Conservation (phyloP, 2,329 filamentous ascomycete genomes). For the Plenodomus tracheiphilus region DNA sequence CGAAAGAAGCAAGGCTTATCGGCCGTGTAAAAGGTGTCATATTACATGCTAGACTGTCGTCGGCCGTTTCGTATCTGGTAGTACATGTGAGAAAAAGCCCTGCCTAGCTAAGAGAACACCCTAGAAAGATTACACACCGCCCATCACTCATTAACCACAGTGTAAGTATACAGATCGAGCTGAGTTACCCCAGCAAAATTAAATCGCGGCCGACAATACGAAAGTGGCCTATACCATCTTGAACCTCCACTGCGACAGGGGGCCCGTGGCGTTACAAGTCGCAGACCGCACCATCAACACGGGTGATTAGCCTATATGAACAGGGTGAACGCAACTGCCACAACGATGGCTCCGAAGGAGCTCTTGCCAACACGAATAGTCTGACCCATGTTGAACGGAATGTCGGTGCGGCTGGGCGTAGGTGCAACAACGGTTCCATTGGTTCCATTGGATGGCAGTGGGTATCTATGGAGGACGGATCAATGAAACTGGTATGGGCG, state of each 20-base stretch:
- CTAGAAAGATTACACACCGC: slow-evolving; percentile 22
- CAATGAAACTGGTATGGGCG: not conserved
- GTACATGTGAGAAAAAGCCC: slow-evolving; percentile 31
- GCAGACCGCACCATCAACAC: slow-evolving; percentile 3
- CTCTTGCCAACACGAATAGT: slow-evolving; percentile 25
- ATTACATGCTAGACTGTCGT: slow-evolving; percentile 29
- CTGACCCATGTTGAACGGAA: slow-evolving; percentile 29
- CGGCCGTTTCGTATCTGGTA: slow-evolving; percentile 32
- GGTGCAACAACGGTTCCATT: slow-evolving; percentile 30
- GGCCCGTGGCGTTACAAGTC: slow-evolving; percentile 7
- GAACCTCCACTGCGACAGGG: slow-evolving; percentile 15
- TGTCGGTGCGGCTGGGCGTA: slow-evolving; percentile 26
- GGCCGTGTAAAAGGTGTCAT: slow-evolving; percentile 25
- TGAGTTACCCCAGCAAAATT: slow-evolving; percentile 13
- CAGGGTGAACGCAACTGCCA: slow-evolving; percentile 32
- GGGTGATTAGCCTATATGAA: slow-evolving; percentile 20
- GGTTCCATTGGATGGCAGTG: slow-evolving; percentile 17
- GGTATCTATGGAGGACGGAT: slow-evolving; percentile 10
- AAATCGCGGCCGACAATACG: slow-evolving; percentile 21
- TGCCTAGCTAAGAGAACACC: slow-evolving; percentile 27
- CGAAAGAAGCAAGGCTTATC: slow-evolving; percentile 1
- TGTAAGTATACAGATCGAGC: slow-evolving; percentile 25
- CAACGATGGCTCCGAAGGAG: slow-evolving; percentile 29
- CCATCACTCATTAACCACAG: slow-evolving; percentile 14
- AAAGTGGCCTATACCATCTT: slow-evolving; percentile 18